Conservation (phyloP, 129 eudicot species). For the Gnaphalium uliginosum region DNA sequence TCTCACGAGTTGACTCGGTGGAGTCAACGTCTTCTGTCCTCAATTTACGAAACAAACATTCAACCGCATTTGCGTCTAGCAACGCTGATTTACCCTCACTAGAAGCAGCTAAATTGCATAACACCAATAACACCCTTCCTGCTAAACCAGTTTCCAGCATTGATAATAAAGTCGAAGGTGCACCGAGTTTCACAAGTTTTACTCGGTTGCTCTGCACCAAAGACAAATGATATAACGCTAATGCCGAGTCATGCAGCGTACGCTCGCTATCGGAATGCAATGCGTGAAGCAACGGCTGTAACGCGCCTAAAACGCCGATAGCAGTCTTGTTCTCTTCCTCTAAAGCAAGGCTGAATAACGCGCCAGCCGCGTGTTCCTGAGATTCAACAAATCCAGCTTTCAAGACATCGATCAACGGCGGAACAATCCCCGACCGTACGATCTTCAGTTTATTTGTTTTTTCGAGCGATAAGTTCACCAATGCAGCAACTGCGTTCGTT, state of each 20-base stretch:
- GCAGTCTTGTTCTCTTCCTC: slow-evolving; percentile 83
- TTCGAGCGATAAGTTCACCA: slow-evolving; percentile 79
- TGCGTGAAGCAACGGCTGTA: slow-evolving; percentile 76
- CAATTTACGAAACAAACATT: slow-evolving; percentile 55
- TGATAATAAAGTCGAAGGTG: slow-evolving; percentile 50
- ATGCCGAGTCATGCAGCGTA: slow-evolving; percentile 77
- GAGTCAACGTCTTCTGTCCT: slow-evolving; percentile 42
- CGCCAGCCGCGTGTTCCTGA: slow-evolving; percentile 92
- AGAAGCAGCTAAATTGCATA: slow-evolving; percentile 77
- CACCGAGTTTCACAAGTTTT: slow-evolving; percentile 70
- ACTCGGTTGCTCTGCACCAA: slow-evolving; percentile 67
- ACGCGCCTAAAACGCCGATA: slow-evolving; percentile 85
- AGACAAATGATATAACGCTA: slow-evolving; percentile 78
- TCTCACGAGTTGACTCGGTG: slow-evolving; percentile 72
- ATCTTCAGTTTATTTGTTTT: slow-evolving; percentile 71
- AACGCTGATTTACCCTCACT: slow-evolving; percentile 74
- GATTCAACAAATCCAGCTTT: slow-evolving; percentile 65
- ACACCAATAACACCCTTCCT: slow-evolving; percentile 64
- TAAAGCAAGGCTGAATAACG: slow-evolving; percentile 71
- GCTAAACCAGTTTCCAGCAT: slow-evolving; percentile 53
- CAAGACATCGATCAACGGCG: slow-evolving; percentile 63
- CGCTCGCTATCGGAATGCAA: slow-evolving; percentile 69
- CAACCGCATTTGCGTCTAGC: slow-evolving; percentile 81
- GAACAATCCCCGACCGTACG: slow-evolving; percentile 72
- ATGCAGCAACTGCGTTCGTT: slow-evolving; percentile 67